A percentile compares a stretch with the other conserved stretches of the same genome.
phyloP scores from a whole-genome alignment of 2,329 filamentous ascomycete species.

The Colletotrichum theobromicola region DNA sequence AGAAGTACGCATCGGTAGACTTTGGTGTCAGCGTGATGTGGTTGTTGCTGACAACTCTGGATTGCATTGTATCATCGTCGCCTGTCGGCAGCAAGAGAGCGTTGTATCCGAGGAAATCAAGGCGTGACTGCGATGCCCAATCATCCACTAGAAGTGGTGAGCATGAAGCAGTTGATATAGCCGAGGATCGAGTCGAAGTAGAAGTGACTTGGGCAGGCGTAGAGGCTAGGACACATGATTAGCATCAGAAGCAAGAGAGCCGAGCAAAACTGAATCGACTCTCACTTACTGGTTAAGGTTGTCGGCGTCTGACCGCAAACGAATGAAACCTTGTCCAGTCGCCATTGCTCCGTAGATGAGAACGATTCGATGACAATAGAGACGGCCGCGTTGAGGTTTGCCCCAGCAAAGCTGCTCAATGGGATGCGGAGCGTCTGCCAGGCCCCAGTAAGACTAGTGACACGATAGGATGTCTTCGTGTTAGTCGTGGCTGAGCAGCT shows the following conservation, averaged over 20 bases:
- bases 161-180: slow-evolving; percentile 33
- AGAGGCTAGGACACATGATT: neutral
- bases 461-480: slow-evolving; percentile 46
- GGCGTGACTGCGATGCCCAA: slow-evolving; percentile 65
- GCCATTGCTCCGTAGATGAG: slow-evolving; percentile 36
- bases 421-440: slow-evolving; percentile 57
- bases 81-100: slow-evolving; percentile 59
- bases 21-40: slow-evolving; percentile 57
- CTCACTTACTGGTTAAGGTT: slow-evolving; percentile 22
- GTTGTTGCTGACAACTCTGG: slow-evolving; percentile 55
- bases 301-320: slow-evolving; percentile 37
- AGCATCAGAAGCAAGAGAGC: neutral
- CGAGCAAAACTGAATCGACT: neutral
- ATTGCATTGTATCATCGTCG: slow-evolving; percentile 62
- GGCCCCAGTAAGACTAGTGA: slow-evolving; percentile 53
- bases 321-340: slow-evolving; percentile 53
- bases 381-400: slow-evolving; percentile 53
- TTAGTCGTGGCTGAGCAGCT: slow-evolving; percentile 45
- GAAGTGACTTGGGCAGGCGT: neutral
- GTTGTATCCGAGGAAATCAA: slow-evolving; percentile 67
- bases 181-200: neutral
- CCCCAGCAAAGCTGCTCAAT: slow-evolving; percentile 51
- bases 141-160: slow-evolving; percentile 58
- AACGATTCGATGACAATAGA: slow-evolving; percentile 49
- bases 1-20: slow-evolving; percentile 59